Percentiles rank a stretch among this genome's conserved stretches.
phyloP scores from a whole-genome alignment of 495 filamentous ascomycete species.

The Penicillium herquei region DNA sequence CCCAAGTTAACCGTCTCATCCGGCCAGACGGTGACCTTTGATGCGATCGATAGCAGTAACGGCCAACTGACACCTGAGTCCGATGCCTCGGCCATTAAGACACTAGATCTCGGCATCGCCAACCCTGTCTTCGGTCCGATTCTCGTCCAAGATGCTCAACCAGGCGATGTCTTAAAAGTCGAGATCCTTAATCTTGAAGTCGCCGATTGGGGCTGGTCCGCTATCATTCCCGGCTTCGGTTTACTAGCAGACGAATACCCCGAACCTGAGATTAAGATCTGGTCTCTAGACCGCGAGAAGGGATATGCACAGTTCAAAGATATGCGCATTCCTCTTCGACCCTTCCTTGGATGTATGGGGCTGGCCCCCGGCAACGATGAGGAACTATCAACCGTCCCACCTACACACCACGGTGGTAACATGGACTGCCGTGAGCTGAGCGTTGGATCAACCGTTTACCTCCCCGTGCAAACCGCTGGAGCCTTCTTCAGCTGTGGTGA shows the following conservation, averaged over 20 bases:
- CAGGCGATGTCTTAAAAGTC: conserved; percentile 50
- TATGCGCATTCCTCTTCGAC: conserved; percentile 45
- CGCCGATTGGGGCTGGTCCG: conserved; percentile 51
- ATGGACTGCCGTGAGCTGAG: conserved; percentile 49
- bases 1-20: conserved; percentile 48
- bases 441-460: conserved; percentile 43
- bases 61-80: conserved; percentile 43
- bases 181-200: conserved; percentile 43
- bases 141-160: conserved; percentile 41
- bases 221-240: conserved; percentile 50
- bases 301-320: conserved; percentile 43
- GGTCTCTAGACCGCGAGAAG: conserved; percentile 40
- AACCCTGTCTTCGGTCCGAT: conserved; percentile 53
- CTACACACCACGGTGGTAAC: conserved; percentile 50
- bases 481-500: conserved; percentile 54
- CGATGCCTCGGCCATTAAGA: conserved; percentile 36
- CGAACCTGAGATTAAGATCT: conserved; percentile 44
- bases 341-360: conserved; percentile 53
- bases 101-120: conserved; percentile 41
- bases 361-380: conserved; percentile 43
- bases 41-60: conserved; percentile 51
- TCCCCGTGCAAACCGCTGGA: conserved; percentile 48
- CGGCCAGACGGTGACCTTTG: conserved; percentile 44
- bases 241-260: conserved; percentile 48
- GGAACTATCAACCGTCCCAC: conserved; percentile 49